phyloP scores from a whole-genome alignment of 805 yeast genomes.

The Wilhelminamyces savonicus region DNA sequence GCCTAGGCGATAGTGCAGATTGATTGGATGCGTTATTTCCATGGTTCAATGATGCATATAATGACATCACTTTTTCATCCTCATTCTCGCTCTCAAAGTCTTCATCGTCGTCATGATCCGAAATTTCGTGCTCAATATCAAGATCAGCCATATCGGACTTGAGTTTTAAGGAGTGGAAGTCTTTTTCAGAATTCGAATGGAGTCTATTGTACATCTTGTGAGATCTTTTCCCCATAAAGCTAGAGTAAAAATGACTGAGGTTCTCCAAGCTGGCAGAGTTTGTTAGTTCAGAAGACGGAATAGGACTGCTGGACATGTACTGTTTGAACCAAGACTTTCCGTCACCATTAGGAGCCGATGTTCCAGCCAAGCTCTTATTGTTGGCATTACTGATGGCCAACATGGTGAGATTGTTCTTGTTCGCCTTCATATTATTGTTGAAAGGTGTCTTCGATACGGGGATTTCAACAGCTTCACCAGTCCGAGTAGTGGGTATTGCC shows the following conservation, averaged over 20 bases:
- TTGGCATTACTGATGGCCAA: too few relatives aligned
- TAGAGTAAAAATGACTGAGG: conserved; percentile 17
- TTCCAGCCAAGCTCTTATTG: too few relatives aligned
- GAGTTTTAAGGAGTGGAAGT: conserved; percentile 2
- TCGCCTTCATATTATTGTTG: conserved; percentile 8
- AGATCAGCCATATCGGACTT: conserved; percentile 5
- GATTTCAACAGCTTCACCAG: conserved; percentile 75
- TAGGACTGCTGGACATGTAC: too few relatives aligned
- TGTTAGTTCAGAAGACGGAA: conserved; percentile 12
- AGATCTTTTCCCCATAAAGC: conserved; percentile 12
- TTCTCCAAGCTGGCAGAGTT: conserved; percentile 19
- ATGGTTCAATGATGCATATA: conserved; percentile 50
- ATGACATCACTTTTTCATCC: conserved; percentile 65
- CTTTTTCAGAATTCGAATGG: conserved; percentile 10
- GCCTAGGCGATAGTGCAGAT: too few relatives aligned
- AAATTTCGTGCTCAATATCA: conserved; percentile 1
- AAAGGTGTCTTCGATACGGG: conserved; percentile 30
- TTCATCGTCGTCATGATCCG: conserved; percentile 7
- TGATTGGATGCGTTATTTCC: too few relatives aligned
- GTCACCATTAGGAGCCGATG: too few relatives aligned
- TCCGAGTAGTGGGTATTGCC: conserved; percentile 78
- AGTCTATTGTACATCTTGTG: conserved; percentile 8
- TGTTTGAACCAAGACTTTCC: too few relatives aligned
- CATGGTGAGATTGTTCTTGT: too few relatives aligned
- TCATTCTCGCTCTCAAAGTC: conserved; percentile 40